A percentile compares a stretch with the other conserved stretches of the same genome.
Conservation (phyloP, 2,329 filamentous ascomycete genomes). For the Drechslerella dactyloides region DNA sequence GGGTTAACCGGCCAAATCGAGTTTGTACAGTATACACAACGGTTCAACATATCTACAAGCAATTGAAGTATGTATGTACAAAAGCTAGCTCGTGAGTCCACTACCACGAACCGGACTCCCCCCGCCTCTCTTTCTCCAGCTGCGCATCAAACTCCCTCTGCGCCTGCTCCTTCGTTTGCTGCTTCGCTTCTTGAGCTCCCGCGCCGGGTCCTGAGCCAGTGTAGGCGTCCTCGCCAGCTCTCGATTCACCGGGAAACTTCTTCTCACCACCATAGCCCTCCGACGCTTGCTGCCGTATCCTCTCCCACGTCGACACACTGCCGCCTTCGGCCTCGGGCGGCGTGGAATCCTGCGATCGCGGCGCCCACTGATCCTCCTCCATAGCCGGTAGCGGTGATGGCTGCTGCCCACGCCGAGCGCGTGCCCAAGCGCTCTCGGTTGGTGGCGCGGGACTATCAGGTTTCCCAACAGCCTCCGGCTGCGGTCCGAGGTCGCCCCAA, state of each 20-base stretch:
- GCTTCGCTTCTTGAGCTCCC: conserved; percentile 57
- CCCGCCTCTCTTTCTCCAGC: conserved; percentile 62
- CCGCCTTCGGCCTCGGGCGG: conserved; percentile 12
- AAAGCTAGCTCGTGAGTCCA: background rate
- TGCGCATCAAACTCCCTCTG: conserved; percentile 63
- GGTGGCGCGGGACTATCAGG: conserved; percentile 4
- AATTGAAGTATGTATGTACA: background rate
- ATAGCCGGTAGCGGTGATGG: conserved; percentile 27
- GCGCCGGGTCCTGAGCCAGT: conserved; percentile 1
- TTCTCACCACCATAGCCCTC: conserved; percentile 27
- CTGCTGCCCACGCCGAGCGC: conserved; percentile 23
- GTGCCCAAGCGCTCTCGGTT: conserved; percentile 24
- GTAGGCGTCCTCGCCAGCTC: conserved; percentile 56
- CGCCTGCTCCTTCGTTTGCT: conserved; percentile 60
- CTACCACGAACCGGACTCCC: conserved; percentile 52
- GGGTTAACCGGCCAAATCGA: background rate
- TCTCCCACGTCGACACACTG: conserved; percentile 29
- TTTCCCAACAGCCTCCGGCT: background rate
- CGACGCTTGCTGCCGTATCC: conserved; percentile 32
- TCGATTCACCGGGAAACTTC: conserved; percentile 23
- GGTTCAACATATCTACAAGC: background rate
- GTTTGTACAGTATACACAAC: background rate
- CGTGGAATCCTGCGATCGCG: conserved; percentile 23
- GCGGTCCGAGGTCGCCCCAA: conserved; percentile 30
- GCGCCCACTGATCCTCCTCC: conserved; percentile 44